Conservation (phyloP, 169 alveolate species). For the Cryptosporidium bovis region DNA sequence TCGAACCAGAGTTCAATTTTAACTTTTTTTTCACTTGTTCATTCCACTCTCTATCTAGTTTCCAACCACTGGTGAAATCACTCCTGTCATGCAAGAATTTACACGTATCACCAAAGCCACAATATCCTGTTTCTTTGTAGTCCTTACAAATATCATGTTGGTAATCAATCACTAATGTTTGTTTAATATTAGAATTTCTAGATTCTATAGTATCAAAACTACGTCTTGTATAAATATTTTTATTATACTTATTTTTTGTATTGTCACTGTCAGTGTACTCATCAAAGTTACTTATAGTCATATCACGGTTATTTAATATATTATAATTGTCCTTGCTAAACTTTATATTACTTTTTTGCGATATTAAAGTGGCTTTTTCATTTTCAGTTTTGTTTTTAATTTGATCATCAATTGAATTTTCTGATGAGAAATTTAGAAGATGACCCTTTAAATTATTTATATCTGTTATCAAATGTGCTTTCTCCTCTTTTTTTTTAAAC, state of each 20-base stretch:
- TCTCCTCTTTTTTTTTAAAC: not conserved
- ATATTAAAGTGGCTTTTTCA: not conserved
- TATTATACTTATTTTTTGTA: not conserved
- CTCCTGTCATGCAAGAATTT: slow-evolving; percentile 96
- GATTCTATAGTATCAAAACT: slow-evolving; percentile 29
- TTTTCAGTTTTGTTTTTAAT: not conserved
- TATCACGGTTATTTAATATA: slow-evolving; percentile 9
- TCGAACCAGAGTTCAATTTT: slow-evolving; percentile 55
- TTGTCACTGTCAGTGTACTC: not conserved
- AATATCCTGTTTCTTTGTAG: slow-evolving; percentile 97
- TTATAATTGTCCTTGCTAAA: slow-evolving; percentile 5
- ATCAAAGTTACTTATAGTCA: not conserved
- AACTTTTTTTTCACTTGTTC: slow-evolving; percentile 85
- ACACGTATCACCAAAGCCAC: slow-evolving; percentile 98
- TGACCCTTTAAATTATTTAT: slow-evolving; percentile 7
- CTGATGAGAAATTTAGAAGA: not conserved
- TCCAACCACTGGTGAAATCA: slow-evolving; percentile 97
- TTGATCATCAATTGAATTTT: not conserved
- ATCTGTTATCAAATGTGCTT: slow-evolving; percentile 26
- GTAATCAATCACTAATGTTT: slow-evolving; percentile 93
- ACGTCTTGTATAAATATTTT: not conserved
- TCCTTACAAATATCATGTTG: slow-evolving; percentile 97
- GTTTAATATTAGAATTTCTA: slow-evolving; percentile 86
- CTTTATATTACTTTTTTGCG: not conserved
- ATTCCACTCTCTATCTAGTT: slow-evolving; percentile 93